These are phyloP conservation scores for Pythium plurisporium DNA, from an alignment of 352 stramenopile species.

Conservation along the genomic window DNA sequence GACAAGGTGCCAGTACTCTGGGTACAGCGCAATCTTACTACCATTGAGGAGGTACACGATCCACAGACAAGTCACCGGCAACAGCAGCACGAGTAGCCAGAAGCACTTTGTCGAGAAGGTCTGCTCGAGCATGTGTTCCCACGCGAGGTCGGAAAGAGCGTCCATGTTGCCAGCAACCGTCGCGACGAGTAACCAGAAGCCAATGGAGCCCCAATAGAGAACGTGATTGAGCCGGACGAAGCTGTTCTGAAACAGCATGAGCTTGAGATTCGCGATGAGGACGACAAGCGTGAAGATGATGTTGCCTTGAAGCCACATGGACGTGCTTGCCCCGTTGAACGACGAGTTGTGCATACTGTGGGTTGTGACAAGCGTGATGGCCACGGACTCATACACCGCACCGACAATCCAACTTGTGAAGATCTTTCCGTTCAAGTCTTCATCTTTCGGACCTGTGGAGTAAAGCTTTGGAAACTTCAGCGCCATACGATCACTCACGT, in stretches of 20 bases:
- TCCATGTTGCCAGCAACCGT: conserved; percentile 46
- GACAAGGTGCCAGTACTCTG: conserved; percentile 75
- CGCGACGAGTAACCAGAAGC: conserved; percentile 56
- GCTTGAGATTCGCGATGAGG: conserved; percentile 67
- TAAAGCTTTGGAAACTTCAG: conserved; percentile 76
- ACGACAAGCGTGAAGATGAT: conserved; percentile 80
- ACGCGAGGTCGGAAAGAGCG: conserved; percentile 64
- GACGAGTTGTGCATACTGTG: conserved; percentile 37
- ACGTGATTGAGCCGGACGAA: conserved; percentile 68
- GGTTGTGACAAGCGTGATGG: conserved; percentile 60
- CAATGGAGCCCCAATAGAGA: conserved; percentile 55
- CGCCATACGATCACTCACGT: conserved; percentile 58
- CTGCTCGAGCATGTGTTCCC: conserved; percentile 66
- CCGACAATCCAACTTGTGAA: conserved; percentile 68
- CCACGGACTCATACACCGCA: conserved; percentile 66
- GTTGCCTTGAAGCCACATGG: conserved; percentile 79
- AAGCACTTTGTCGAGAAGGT: conserved; percentile 49
- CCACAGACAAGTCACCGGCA: conserved; percentile 46
- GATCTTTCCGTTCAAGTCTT: conserved; percentile 59
- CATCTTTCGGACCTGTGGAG: conserved; percentile 48
- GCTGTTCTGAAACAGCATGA: conserved; percentile 78
- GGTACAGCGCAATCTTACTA: conserved; percentile 54
- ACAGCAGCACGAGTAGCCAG: conserved; percentile 56
- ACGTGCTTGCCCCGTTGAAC: conserved; percentile 30
- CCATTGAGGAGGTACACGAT: conserved; percentile 49